Evolutionary conservation across 2,329 filamentous ascomycete species (phyloP), one percentile per base, ranked within the genome.

Genomic region (Pyrenophora tritici-repentis): DNA sequence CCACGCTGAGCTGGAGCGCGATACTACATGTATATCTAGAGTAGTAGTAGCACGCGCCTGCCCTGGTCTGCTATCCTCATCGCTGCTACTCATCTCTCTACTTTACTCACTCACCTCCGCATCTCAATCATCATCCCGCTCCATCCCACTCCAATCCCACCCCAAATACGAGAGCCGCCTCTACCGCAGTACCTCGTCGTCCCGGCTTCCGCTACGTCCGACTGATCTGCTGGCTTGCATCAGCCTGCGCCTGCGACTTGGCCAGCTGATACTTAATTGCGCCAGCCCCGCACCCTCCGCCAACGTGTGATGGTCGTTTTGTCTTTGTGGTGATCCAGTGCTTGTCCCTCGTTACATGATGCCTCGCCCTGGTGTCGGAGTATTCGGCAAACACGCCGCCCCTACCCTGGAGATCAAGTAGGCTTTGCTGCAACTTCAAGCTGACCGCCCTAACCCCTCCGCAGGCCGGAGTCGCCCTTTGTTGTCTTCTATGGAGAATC

Each of bases 401-500:
- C 69, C 72, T 32, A 61, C 65, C 41, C 61, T 74, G 47, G 78
- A 80, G 61, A 78, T 80, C 58, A 71, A 76, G 74, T 76, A 70
- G 42, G 71, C 62, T 31, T 16, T 14, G 44, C 32, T 39, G 50
- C 53, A 43, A 3, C 37, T 5, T 41, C 32, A 13, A 17, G 44
- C 32, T 42, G 34, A 26, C 18, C n/a, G 36, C 37, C 31, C 35
- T 49, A 50, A 48, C 40, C 32, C 39, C 12, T 17, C 22, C 14
- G 14, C 50, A 77, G 75, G 50, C 78, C 78, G 31, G 73, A 78
- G 52, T 75, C 73, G 26, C 73, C 76, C 16, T 80, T 80, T 60
- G 74, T 80, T 22, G 78, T 80, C 55, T 79, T 80, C 67, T 72
- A 78, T 57, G 78, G 78, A 62, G 72, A 75, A 58, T 72, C 77